Percentiles rank a stretch among this genome's conserved stretches.
Conservation (phyloP, 2,329 filamentous ascomycete species). For the Botrytis pseudocinerea region DNA sequence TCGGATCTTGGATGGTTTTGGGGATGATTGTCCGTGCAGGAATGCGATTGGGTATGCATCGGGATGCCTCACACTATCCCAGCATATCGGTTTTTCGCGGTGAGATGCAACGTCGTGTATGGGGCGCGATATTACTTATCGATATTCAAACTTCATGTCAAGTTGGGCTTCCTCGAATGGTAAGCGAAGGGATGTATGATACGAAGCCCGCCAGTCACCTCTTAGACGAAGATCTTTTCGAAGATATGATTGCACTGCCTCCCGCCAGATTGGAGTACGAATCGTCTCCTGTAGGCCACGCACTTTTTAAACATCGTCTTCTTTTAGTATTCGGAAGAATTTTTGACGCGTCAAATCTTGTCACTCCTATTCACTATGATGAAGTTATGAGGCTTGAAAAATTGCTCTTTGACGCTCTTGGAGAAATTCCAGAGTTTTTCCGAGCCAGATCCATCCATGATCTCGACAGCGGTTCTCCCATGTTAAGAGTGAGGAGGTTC, state of each 20-base stretch:
- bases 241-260: conserved; percentile 56
- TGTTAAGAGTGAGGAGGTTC: conserved; percentile 52
- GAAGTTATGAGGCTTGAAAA: conserved; percentile 53
- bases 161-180: conserved; percentile 66
- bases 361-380: conserved; percentile 49
- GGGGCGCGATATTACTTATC: conserved; percentile 56
- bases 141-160: conserved; percentile 67
- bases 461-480: conserved; percentile 48
- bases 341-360: conserved; percentile 52
- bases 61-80: conserved; percentile 52
- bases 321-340: conserved; percentile 53
- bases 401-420: conserved; percentile 48
- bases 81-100: conserved; percentile 53
- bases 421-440: conserved; percentile 49
- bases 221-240: conserved; percentile 64
- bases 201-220: conserved; percentile 62
- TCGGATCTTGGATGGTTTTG: conserved; percentile 55
- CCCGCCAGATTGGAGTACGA: conserved; percentile 55
- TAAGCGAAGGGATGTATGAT: conserved; percentile 63
- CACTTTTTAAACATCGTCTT: conserved; percentile 52
- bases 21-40: conserved; percentile 54
- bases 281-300: conserved; percentile 57
- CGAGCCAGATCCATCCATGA: conserved; percentile 50
- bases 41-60: conserved; percentile 58
- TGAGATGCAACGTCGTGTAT: conserved; percentile 63